These are phyloP conservation scores for Ophiostoma sp. DNA, from an alignment of 2,329 filamentous ascomycete genomes.

Conservation along the genomic window DNA sequence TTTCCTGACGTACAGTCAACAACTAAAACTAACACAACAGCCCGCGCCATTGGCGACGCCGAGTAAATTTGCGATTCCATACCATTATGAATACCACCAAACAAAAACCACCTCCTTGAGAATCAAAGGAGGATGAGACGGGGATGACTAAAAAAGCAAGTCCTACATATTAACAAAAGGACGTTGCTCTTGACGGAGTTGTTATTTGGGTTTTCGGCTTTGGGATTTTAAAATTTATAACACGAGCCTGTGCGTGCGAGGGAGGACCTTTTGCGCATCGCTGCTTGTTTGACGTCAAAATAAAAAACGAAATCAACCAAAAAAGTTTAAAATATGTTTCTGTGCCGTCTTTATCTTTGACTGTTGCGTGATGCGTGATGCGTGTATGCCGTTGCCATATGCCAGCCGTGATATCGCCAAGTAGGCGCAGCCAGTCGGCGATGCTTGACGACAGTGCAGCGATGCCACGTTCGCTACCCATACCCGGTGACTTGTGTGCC, in stretches of 20 bases:
- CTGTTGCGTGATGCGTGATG: too few relatives aligned
- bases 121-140: constrained; percentile 23
- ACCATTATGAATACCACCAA: constrained; percentile 24
- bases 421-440: too few relatives aligned
- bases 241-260: not conserved
- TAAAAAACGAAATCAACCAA: constrained; percentile 11
- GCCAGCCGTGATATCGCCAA: too few relatives aligned
- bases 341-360: not conserved
- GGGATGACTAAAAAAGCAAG: constrained; percentile 20
- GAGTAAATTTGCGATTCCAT: constrained; percentile 35
- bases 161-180: constrained; percentile 9
- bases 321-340: not conserved
- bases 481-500: too few relatives aligned
- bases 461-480: too few relatives aligned
- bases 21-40: constrained; percentile 34
- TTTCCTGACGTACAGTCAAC: not conserved
- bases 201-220: constrained; percentile 19
- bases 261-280: constrained; percentile 5
- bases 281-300: not conserved
- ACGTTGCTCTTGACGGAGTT: constrained; percentile 14
- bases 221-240: constrained; percentile 15
- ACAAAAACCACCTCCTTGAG: constrained; percentile 19
- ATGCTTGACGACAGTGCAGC: too few relatives aligned
- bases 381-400: too few relatives aligned
- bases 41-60: constrained; percentile 55